Conservation (phyloP, 2,329 filamentous ascomycete species). For the Immersiporthe knoxdaviesiana region DNA sequence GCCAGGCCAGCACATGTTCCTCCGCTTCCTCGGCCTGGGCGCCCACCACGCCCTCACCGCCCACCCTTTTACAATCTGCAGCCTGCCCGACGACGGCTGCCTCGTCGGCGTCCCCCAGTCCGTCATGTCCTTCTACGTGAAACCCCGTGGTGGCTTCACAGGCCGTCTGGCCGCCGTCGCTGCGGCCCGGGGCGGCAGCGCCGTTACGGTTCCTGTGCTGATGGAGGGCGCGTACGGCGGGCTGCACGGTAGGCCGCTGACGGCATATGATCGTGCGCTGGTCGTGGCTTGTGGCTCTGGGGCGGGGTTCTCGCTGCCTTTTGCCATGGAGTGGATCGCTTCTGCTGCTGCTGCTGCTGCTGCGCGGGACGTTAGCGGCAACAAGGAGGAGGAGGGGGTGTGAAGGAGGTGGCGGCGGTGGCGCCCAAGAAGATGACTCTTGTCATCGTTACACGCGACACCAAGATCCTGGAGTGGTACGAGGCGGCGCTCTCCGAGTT, state of each 20-base stretch:
- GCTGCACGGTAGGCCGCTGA: slow-evolving; percentile 7
- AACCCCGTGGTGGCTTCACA: slow-evolving; percentile 21
- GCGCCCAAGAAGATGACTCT: slow-evolving; percentile 14
- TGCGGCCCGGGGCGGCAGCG: background rate
- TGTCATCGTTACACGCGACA: slow-evolving; percentile 27
- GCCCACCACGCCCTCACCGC: slow-evolving; percentile 27
- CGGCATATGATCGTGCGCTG: slow-evolving; percentile 1
- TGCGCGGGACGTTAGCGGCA: background rate
- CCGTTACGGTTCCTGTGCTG: slow-evolving; percentile 9
- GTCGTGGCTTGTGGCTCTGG: slow-evolving; percentile 22
- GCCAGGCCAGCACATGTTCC: slow-evolving; percentile 24
- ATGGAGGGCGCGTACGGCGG: slow-evolving; percentile 23
- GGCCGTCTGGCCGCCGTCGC: slow-evolving; percentile 12
- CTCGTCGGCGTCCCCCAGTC: slow-evolving; percentile 10
- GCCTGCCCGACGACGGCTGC: slow-evolving; percentile 12
- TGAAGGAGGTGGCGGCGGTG: background rate
- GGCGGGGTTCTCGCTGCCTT: slow-evolving; percentile 18
- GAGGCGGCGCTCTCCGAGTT: slow-evolving; percentile 30
- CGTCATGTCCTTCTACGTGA: slow-evolving; percentile 18
- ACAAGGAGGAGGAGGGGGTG: background rate
- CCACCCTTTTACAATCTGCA: slow-evolving; percentile 32
- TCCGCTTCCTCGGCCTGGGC: slow-evolving; percentile 28
- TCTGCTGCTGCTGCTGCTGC: background rate
- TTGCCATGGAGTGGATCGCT: slow-evolving; percentile 16
- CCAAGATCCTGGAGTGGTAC: slow-evolving; percentile 14